Conservation (phyloP, 805 yeast genomes). For the Huiozyma sinensis region DNA sequence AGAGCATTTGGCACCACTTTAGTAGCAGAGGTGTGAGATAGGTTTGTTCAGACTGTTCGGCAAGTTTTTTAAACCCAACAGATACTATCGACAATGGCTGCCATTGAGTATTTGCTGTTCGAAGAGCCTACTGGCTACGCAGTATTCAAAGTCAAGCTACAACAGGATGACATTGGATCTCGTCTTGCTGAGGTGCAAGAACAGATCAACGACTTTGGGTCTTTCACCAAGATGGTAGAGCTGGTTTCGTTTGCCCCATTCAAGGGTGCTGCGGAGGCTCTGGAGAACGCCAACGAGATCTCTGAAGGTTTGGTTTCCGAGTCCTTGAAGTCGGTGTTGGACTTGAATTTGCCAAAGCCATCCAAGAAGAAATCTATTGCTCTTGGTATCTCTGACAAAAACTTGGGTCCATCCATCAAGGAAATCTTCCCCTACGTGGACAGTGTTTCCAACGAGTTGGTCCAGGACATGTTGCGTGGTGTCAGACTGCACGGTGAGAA, state of each 20-base stretch:
- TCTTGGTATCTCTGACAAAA: constrained; percentile 88
- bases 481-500: constrained; percentile 84
- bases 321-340: constrained; percentile 78
- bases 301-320: constrained; percentile 95
- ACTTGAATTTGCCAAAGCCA: constrained; percentile 78
- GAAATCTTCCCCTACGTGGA: constrained; percentile 83
- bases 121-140: constrained; percentile 99
- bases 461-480: constrained; percentile 92
- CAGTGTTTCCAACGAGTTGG: constrained; percentile 82
- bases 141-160: constrained; percentile 83
- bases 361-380: constrained; percentile 53
- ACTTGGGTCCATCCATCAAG: constrained; percentile 93
- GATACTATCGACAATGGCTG: constrained; percentile 37
- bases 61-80: not conserved
- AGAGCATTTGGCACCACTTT: not conserved
- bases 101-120: constrained; percentile 81
- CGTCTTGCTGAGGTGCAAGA: constrained; percentile 90
- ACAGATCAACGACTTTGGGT: constrained; percentile 73
- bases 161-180: constrained; percentile 89
- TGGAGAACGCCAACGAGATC: constrained; percentile 95
- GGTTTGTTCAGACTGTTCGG: too few species aligned
- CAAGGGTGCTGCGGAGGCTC: constrained; percentile 98
- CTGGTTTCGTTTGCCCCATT: constrained; percentile 94
- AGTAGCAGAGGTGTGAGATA: not conserved
- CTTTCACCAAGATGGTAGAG: constrained; percentile 86